phyloP scores from a whole-genome alignment of 1,139 yeast species.

The Yamadazyma atmosphaerica region DNA sequence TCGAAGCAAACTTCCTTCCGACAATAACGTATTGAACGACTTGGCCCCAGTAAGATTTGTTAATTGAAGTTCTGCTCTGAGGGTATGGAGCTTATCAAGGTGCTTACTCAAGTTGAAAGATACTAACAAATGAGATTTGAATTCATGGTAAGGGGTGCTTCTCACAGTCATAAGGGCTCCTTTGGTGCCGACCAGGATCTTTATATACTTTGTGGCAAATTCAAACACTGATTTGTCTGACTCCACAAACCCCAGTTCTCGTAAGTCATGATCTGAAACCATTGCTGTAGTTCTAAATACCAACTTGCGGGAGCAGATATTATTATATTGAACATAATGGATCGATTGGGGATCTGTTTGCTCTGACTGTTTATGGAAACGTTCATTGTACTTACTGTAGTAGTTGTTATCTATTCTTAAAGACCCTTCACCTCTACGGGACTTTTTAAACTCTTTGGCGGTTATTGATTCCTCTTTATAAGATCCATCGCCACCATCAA shows the following conservation, averaged over 20 bases:
- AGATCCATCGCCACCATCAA: background rate
- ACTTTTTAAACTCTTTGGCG: conserved; percentile 3
- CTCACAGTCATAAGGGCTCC: conserved; percentile 12
- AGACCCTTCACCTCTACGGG: conserved; percentile 6
- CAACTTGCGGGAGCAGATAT: conserved; percentile 11
- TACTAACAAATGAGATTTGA: conserved; percentile 16
- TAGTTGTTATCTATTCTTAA: conserved; percentile 9
- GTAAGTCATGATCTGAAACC: background rate
- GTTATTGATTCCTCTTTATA: background rate
- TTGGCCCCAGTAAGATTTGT: conserved; percentile 14
- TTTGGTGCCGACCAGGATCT: conserved; percentile 3
- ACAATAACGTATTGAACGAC: conserved; percentile 13
- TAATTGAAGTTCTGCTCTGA: conserved; percentile 15
- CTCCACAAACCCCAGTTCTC: background rate
- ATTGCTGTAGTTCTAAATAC: conserved; percentile 2
- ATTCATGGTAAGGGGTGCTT: conserved; percentile 14
- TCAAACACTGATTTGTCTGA: background rate
- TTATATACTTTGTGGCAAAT: conserved; percentile 4
- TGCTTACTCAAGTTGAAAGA: conserved; percentile 13
- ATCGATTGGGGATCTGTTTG: conserved; percentile 11
- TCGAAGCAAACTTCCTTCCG: conserved; percentile 10
- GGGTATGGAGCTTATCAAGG: conserved; percentile 1
- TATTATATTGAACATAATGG: conserved; percentile 11
- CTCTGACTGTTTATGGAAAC: conserved; percentile 12
- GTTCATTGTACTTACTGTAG: conserved; percentile 9